phyloP scores from a whole-genome alignment of 1,284 basidiomycete species.

The Microbotryomycetes sp. region DNA sequence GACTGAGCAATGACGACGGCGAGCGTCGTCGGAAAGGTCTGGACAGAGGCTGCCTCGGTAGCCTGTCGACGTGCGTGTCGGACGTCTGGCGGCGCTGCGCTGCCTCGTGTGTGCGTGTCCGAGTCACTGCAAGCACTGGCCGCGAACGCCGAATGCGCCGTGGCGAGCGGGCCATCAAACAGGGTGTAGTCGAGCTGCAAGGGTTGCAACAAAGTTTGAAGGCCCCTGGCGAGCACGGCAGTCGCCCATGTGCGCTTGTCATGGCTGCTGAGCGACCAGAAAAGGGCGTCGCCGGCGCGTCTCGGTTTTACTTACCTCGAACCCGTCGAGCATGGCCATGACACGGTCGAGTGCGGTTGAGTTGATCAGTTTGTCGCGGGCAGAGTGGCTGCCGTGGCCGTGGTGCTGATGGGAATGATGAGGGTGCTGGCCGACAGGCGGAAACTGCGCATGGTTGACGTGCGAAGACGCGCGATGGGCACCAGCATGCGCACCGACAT shows the following conservation, averaged over 20 bases:
- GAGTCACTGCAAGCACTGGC: too few relatives aligned
- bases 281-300: neutral
- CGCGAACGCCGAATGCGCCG: too few relatives aligned
- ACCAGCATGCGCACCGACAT: neutral
- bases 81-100: too few relatives aligned
- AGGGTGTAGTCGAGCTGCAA: too few relatives aligned
- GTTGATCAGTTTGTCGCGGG: neutral
- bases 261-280: too few relatives aligned
- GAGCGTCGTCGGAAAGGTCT: neutral
- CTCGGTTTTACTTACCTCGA: conserved; percentile 16
- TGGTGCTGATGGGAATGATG: neutral
- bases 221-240: too few relatives aligned
- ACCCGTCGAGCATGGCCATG: conserved; percentile 27
- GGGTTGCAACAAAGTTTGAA: too few relatives aligned
- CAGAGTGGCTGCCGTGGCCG: neutral
- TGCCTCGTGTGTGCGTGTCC: too few relatives aligned
- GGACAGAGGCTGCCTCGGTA: neutral
- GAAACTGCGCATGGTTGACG: neutral
- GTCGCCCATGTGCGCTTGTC: too few relatives aligned
- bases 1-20: neutral
- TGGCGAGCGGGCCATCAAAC: too few relatives aligned
- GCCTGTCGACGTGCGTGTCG: too few relatives aligned
- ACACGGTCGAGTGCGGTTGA: conserved; percentile 25
- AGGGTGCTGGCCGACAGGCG: neutral
- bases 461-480: neutral